Percentiles rank a stretch among this genome's conserved stretches.
phyloP scores from a whole-genome alignment of 108 stramenopile species.

The Stephanodiscus triporus region DNA sequence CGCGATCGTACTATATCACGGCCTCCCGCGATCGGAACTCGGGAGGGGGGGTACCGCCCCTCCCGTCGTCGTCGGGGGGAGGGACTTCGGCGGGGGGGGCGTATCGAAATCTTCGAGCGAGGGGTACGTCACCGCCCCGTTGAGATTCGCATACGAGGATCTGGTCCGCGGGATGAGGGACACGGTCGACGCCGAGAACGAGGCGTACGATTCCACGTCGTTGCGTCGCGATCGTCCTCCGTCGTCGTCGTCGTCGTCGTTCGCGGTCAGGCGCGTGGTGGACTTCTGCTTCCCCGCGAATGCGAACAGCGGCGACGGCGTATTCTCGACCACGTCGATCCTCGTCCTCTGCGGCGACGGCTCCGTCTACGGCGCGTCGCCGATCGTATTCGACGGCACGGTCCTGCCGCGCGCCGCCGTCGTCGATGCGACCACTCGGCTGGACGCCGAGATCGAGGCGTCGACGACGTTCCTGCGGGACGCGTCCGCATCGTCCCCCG shows the following conservation, averaged over 20 bases:
- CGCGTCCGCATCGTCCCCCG: neutral
- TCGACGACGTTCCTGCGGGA: constrained; percentile 5
- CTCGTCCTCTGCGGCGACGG: constrained; percentile 57
- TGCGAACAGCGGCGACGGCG: constrained; percentile 2
- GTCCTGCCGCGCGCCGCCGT: constrained; percentile 53
- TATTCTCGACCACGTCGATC: constrained; percentile 50
- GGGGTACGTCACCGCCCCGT: constrained; percentile 48
- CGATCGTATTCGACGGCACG: constrained; percentile 72
- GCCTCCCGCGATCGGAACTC: constrained; percentile 16
- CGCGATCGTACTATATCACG: constrained; percentile 35
- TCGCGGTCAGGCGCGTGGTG: constrained; percentile 1
- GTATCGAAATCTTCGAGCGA: constrained; percentile 10
- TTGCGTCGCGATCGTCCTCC: neutral
- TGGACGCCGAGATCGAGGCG: constrained; percentile 44
- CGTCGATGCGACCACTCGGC: constrained; percentile 23
- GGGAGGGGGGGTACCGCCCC: neutral
- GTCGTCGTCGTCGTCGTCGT: neutral
- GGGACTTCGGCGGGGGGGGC: neutral
- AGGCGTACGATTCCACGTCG: constrained; percentile 24
- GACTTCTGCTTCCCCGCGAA: constrained; percentile 44
- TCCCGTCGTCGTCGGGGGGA: neutral
- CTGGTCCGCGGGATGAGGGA: constrained; percentile 24
- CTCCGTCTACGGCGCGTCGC: constrained; percentile 63
- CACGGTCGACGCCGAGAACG: constrained; percentile 31
- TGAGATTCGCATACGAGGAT: constrained; percentile 27